Conservation (phyloP, 2,329 filamentous ascomycete species). For the Botrytis porri region DNA sequence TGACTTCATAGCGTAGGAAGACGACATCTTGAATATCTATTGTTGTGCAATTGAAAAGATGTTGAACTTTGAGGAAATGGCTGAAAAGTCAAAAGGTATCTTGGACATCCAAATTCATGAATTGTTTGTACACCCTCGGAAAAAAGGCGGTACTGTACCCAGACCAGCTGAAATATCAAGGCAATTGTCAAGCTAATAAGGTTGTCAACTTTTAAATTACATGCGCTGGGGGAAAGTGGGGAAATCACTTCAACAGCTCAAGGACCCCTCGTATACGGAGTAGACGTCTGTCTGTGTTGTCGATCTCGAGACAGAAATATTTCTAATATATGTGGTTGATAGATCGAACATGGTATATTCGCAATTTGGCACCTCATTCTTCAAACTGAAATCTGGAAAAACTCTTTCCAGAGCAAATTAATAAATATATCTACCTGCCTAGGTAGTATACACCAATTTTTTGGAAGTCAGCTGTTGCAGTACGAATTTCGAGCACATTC, state of each 20-base stretch:
- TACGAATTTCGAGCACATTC: not conserved
- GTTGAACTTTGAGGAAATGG: not conserved
- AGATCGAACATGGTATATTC: not conserved
- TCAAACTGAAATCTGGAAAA: not conserved
- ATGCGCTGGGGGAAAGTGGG: slow-evolving; percentile 1
- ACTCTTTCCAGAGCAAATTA: not conserved
- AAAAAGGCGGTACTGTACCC: not conserved
- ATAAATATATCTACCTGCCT: no score
- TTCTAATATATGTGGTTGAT: not conserved
- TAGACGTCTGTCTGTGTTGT: not conserved
- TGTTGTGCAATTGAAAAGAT: not conserved
- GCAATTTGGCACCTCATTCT: not conserved
- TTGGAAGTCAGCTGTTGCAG: not conserved
- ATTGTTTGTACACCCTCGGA: not conserved
- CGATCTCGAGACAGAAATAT: not conserved
- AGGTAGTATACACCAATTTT: not conserved
- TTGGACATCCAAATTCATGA: not conserved
- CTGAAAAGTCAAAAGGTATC: not conserved
- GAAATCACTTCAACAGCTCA: not conserved
- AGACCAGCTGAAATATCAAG: slow-evolving; percentile 13
- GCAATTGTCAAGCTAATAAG: not conserved
- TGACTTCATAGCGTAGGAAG: slow-evolving; percentile 43
- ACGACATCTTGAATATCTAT: slow-evolving; percentile 48
- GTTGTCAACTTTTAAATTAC: slow-evolving; percentile 10
- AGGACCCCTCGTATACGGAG: not conserved